These are phyloP conservation scores for Eutrema japonicum DNA, from an alignment of 345 rosid species.

Conservation along the genomic window DNA sequence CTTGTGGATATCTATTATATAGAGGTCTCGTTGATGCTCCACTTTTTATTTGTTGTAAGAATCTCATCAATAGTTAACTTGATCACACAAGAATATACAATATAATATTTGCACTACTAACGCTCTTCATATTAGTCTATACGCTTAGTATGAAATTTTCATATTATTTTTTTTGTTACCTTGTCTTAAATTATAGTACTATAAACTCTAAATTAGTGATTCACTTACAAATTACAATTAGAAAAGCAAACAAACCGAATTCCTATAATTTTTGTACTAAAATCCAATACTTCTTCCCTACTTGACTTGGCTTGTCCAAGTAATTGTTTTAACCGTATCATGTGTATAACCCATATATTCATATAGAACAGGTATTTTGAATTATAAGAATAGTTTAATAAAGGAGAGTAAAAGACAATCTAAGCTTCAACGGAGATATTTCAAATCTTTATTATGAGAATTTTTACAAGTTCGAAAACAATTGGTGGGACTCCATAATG, in stretches of 20 bases:
- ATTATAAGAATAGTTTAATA: background rate
- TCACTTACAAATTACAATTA: background rate
- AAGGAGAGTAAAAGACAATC: conserved; percentile 22
- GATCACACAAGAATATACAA: conserved; percentile 5
- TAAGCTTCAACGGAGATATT: conserved; percentile 29
- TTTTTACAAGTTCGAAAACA: background rate
- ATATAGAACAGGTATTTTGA: background rate
- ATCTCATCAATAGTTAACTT: conserved; percentile 35
- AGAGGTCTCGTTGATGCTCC: conserved; percentile 42
- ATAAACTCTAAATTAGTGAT: too few species aligned
- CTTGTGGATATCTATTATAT: background rate
- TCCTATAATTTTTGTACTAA: too few species aligned
- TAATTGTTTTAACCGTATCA: background rate
- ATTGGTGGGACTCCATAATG: conserved; percentile 32
- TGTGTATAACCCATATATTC: conserved; percentile 1
- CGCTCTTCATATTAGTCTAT: background rate
- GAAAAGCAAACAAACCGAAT: background rate
- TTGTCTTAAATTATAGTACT: background rate
- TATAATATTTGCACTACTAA: background rate
- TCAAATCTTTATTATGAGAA: background rate
- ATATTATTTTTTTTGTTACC: background rate
- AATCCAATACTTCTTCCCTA: background rate
- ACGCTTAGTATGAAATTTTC: background rate
- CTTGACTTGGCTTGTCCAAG: background rate
- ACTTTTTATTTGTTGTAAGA: conserved; percentile 30